Base-by-base conservation (phyloP, 257 asterid genomes). In the Solanum pennellii region DNA sequence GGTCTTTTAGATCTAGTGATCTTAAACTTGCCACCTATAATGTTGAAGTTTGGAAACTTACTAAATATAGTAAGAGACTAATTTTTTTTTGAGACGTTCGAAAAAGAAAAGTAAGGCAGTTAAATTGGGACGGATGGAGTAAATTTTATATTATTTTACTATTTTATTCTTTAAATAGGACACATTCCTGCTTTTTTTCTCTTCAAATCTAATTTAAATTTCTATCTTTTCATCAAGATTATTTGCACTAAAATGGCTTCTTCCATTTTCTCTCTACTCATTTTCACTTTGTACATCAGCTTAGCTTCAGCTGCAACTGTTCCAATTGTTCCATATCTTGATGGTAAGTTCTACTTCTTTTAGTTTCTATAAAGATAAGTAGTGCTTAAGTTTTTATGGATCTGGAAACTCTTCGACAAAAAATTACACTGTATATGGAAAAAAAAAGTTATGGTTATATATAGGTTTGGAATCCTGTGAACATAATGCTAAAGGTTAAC, bases 291-390 rank as follows among this genome's bases (percentile, higher is more conserved):
- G 23, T 88, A 75, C 91, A 89, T 9, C 77, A 89, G 56, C 75
- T 65, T 89, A 86, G 93, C 92, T 90, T 93, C 83, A 71, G 89
- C 89, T 39, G 79, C 45, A 71, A 10, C 84, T 29, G 25, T 10
- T 56, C 65, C 65, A 56, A 45, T 10, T 66, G 71, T 87, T 84
- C 92, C 91, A 6, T 47, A 59, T 88, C 93, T 93, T 87, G 97
- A 95, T 75, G 90, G 98, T 93, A 90, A 88, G 91, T 83, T 66
- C 15, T 86, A 15, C 49, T 31, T 27, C 25, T n/a, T 84, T 75
- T 47, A 27, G 39, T 5, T 42, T 7, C 62, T 77, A n/a, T 77
- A 44, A 76, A 45, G 85, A 80, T 80, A 10, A 80, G 42, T 47
- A 80, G 44, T 47, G 41, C 27, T 79, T 44, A 44, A 13, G 37